Evolutionary conservation across 2,329 filamentous ascomycete genomes (phyloP).

Genomic region (Madurella mycetomatis): DNA sequence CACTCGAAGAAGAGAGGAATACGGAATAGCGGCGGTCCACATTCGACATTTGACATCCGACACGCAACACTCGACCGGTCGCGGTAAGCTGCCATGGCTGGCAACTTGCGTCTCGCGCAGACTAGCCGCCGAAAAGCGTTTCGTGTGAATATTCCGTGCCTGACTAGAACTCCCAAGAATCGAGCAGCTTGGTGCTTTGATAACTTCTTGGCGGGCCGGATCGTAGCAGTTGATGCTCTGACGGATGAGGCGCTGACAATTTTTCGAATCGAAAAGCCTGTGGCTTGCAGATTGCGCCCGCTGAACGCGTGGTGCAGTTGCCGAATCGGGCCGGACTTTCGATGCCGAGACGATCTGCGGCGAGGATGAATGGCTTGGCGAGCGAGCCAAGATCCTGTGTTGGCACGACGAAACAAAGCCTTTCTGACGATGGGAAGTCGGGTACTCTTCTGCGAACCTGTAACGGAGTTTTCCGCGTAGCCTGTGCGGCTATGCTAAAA

Average conservation of each 20-base stretch:
- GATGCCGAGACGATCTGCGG: conserved; percentile 12
- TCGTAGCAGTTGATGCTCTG: neutral
- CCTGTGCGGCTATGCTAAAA: too few relatives aligned
- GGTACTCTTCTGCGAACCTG: too few relatives aligned
- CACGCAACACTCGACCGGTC: neutral
- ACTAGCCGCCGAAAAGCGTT: too few relatives aligned
- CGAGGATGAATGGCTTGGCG: conserved; percentile 7
- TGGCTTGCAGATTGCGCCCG: neutral
- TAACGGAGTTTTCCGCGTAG: too few relatives aligned
- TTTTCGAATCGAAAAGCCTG: neutral
- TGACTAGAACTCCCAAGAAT: neutral
- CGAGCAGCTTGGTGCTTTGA: neutral
- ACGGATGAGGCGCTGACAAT: neutral
- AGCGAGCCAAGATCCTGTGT: neutral
- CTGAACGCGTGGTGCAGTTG: conserved; percentile 1
- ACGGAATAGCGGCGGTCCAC: neutral
- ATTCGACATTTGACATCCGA: too few relatives aligned
- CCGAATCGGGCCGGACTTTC: conserved; percentile 9
- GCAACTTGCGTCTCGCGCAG: neutral
- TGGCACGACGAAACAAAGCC: neutral
- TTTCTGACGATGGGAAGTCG: too few relatives aligned
- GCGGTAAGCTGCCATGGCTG: conserved; percentile 4
- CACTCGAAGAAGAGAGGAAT: neutral
- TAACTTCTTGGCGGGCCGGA: neutral
- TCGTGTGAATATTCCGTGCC: neutral